A percentile compares a stretch with the other conserved stretches of the same genome.
Conservation (phyloP, 176 grass and related monocot genomes). For the Zizania latifolia region DNA sequence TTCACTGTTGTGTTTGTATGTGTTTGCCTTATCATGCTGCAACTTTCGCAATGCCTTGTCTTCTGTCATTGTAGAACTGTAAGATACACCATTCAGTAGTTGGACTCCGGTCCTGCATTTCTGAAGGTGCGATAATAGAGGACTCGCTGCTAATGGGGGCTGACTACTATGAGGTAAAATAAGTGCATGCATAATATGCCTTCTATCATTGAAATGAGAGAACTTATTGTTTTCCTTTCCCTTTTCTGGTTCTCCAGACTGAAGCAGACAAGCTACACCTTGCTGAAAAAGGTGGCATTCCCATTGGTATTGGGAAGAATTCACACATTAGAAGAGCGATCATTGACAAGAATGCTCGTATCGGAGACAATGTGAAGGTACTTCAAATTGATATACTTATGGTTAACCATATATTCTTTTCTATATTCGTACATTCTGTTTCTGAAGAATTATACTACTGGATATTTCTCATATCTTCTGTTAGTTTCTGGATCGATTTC, state of each 20-base stretch:
- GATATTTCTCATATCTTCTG: not conserved
- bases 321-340: slow-evolving; percentile 85
- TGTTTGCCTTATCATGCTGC: slow-evolving; percentile 6
- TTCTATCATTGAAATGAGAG: not conserved
- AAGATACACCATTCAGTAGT: slow-evolving; percentile 95
- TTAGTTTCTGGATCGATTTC: not conserved
- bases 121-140: slow-evolving; percentile 91
- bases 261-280: slow-evolving; percentile 73
- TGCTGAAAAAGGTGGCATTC: slow-evolving; percentile 62
- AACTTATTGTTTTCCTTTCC: not conserved
- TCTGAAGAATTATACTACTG: not conserved
- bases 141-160: slow-evolving; percentile 95
- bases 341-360: slow-evolving; percentile 98
- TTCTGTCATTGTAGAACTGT: slow-evolving; percentile 57
- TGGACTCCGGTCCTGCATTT: slow-evolving; percentile 92
- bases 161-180: slow-evolving; percentile 93
- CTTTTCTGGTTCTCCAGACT: slow-evolving; percentile 44
- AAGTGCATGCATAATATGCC: slow-evolving; percentile 19
- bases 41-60: not conserved
- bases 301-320: slow-evolving; percentile 90
- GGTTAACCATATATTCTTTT: not conserved
- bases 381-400: slow-evolving; percentile 9
- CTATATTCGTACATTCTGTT: not conserved
- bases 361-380: slow-evolving; percentile 94
- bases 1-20: slow-evolving; percentile 1